Evolutionary conservation across 208 protist species (phyloP).

Genomic region (Jaenimonas drosophilae): DNA sequence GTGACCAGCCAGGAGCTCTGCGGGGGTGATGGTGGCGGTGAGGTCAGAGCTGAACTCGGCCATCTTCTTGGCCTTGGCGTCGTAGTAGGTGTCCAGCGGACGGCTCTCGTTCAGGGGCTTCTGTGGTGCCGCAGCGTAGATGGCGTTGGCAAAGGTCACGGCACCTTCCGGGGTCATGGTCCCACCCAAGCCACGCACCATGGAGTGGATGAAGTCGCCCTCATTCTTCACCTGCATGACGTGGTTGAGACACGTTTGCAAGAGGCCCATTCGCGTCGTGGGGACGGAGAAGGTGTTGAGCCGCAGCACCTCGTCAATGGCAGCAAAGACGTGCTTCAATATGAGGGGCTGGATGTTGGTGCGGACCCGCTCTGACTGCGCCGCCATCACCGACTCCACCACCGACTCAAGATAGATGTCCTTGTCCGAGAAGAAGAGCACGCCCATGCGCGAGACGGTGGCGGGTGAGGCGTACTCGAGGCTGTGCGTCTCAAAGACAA

Average conservation of each 20-base stretch:
- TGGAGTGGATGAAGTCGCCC: slow-evolving; percentile 62
- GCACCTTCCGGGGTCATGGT: slow-evolving; percentile 35
- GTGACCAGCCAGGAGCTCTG: slow-evolving; percentile 39
- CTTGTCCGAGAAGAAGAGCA: slow-evolving; percentile 93
- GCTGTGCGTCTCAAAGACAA: slow-evolving; percentile 96
- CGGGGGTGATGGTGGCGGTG: slow-evolving; percentile 28
- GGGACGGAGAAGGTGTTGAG: slow-evolving; percentile 70
- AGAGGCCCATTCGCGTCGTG: slow-evolving; percentile 87
- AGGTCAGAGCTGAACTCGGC: slow-evolving; percentile 64
- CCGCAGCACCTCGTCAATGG: slow-evolving; percentile 53
- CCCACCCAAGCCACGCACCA: slow-evolving; percentile 52
- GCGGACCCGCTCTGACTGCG: slow-evolving; percentile 20
- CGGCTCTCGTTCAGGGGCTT: slow-evolving; percentile 52
- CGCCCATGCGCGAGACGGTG: slow-evolving; percentile 96
- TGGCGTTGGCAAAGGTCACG: slow-evolving; percentile 52
- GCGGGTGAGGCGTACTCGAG: slow-evolving; percentile 98
- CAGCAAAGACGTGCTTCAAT: slow-evolving; percentile 73
- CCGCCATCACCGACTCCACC: slow-evolving; percentile 66
- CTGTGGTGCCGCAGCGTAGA: slow-evolving; percentile 81
- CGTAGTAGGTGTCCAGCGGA: slow-evolving; percentile 85
- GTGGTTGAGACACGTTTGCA: slow-evolving; percentile 78
- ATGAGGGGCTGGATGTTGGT: slow-evolving; percentile 53
- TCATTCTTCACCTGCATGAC: slow-evolving; percentile 39
- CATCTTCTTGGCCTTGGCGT: slow-evolving; percentile 25
- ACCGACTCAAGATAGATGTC: slow-evolving; percentile 86